Base-by-base conservation (phyloP, 345 rosid species). In the Eucalyptus cloeziana region DNA sequence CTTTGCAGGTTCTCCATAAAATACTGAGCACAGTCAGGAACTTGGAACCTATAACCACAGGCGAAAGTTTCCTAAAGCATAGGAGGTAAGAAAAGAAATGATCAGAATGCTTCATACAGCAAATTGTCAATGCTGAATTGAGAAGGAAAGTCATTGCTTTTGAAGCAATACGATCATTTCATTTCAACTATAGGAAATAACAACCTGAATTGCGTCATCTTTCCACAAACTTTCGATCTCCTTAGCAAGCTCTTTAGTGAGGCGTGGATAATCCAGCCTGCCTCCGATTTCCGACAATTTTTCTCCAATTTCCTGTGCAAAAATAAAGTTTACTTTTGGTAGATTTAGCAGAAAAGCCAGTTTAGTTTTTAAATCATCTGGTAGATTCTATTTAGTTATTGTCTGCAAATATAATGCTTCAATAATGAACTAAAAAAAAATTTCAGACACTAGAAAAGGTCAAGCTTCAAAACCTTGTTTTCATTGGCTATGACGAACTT, bases 1-100 rank as follows among this genome's bases (percentile, higher is more conserved):
- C 99, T 94, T 87, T 93, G 93, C 94, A 97, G 94, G 90, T 96
- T 97, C 90, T 96, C 99, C 99, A 98, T 96, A 92, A 98, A 97
- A 95, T 96, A 98, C 71, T 91, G 90, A 4, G 96, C 91, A 93
- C 99, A 98, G 89, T 98, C 99, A 9, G 99, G 99, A 92, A 98
- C 96, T 93, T 97, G 99, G 92, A 98, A 95, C 92, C 96, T 97
- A 89, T 93, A 94, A 88, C 97, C 97, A 89, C 96, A 96, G 89
- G 94, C 90, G 90, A 94, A 96, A 49, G 99, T 96, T 93, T 98
- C 97, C 99, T 98, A 40, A 15, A 76, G 27, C 47, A 37, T 76
- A 76, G 47, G 85, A 43, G 85, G 30, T 40, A 76, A 76, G 24
- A 76, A 76, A 22, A 40, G 47, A 76, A 21, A 37, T 43, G 0